Conservation (phyloP, 768 basidiomycete genomes). For the Auricularia auricula-judae region DNA sequence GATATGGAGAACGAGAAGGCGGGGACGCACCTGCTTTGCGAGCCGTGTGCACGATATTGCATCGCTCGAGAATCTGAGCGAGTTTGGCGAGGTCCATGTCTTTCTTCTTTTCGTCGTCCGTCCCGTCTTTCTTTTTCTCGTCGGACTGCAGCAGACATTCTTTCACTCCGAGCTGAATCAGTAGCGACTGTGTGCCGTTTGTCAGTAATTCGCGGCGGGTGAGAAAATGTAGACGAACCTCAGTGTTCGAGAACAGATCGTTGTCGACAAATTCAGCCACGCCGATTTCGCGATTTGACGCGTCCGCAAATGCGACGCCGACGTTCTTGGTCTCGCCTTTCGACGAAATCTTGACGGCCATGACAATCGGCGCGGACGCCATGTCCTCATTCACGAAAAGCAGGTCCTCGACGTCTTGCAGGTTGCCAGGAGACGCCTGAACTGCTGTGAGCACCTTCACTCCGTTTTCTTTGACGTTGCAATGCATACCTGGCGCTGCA, state of each 20-base stretch:
- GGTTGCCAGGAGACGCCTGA: slow-evolving; percentile 64
- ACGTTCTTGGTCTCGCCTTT: slow-evolving; percentile 61
- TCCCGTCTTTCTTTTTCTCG: slow-evolving; percentile 74
- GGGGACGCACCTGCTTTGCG: slow-evolving; percentile 62
- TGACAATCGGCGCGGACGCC: slow-evolving; percentile 72
- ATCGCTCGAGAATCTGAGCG: slow-evolving; percentile 77
- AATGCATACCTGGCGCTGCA: slow-evolving; percentile 64
- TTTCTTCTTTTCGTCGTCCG: slow-evolving; percentile 56
- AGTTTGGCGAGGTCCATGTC: slow-evolving; percentile 86
- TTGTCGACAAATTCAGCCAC: slow-evolving; percentile 90
- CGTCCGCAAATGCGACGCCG: slow-evolving; percentile 88
- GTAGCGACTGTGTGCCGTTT: slow-evolving; percentile 50
- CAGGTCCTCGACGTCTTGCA: slow-evolving; percentile 53
- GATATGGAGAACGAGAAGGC: not conserved
- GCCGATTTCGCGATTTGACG: slow-evolving; percentile 73
- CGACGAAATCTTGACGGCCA: slow-evolving; percentile 66
- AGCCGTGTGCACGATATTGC: slow-evolving; percentile 83
- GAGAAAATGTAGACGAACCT: slow-evolving; percentile 35
- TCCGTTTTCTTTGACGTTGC: not conserved
- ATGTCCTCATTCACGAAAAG: slow-evolving; percentile 78
- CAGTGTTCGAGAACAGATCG: slow-evolving; percentile 89
- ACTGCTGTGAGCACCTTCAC: slow-evolving; percentile 13
- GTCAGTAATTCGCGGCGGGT: no score
- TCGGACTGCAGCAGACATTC: slow-evolving; percentile 85
- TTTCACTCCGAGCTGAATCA: slow-evolving; percentile 96